Evolutionary conservation across 306 rosid species (phyloP), one percentile per base, ranked within the genome.

Genomic region (Quercus ilex): DNA sequence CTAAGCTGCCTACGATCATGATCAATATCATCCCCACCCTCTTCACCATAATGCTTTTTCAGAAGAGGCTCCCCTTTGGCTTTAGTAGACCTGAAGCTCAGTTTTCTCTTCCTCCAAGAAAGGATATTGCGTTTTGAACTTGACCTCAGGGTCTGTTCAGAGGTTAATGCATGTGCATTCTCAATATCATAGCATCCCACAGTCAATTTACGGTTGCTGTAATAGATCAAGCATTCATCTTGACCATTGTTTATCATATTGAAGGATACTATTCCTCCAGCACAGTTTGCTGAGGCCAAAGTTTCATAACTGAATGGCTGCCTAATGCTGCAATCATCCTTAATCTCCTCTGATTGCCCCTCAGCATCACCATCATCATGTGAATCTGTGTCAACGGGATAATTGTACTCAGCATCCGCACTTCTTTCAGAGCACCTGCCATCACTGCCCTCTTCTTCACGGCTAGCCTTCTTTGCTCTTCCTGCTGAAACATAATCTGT

Each of bases 11-110:
- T 84, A 3, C 99, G 94, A 84, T 96, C 99, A 82, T 85, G 91
- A 86, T 96, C 99, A 62, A 96, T 96, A 83, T 96, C 99, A 90
- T 96, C 99, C 33, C 99, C 98, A n/a, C 99, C 99, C 90, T 91
- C 99, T 81, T 96, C 99, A 14, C 91, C 98, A 17, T 93, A 90
- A 12, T 88, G 96, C 82, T 91, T 93, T 89, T 96, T 96, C n/a
- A 93, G 62, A 87, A 96, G 82, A 0, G 99, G 99, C 80, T 96
- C 99, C 70, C 99, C 99, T 81, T 93, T 93, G 64, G 94, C 87
- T 77, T 96, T 93, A 46, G 96, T 98, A 74, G 99, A 92, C 78
- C 94, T 92, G 89, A 96, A 96, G 81, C 96, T 96, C 89, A 96
- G 75, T 90, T 93, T 96, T 80, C 99, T 93, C 96, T 93, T 96